These are phyloP conservation scores for Cymbopogon flexuosus DNA, from an alignment of 202 grass and related monocot genomes.

Conservation along the genomic window DNA sequence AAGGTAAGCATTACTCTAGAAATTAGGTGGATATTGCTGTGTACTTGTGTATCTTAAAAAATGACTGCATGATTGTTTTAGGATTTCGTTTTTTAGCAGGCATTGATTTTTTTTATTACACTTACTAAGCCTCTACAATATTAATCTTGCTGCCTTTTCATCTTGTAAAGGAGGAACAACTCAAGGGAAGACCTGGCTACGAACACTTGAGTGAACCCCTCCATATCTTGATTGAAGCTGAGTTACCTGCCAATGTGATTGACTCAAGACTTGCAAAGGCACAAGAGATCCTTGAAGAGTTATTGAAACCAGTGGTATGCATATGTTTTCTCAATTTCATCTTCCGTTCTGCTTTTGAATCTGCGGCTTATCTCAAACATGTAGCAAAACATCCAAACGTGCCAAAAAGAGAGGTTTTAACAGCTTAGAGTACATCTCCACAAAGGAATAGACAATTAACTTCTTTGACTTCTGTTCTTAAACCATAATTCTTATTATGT, in stretches of 20 bases:
- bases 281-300: conserved; percentile 91
- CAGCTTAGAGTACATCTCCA: background rate
- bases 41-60: conserved; percentile 3
- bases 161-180: conserved; percentile 80
- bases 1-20: conserved; percentile 55
- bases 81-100: background rate
- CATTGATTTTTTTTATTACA: background rate
- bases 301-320: conserved; percentile 90
- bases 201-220: conserved; percentile 91
- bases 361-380: background rate
- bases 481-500: conserved; percentile 21
- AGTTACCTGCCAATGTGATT: conserved; percentile 85
- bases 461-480: conserved; percentile 14
- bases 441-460: background rate
- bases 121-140: background rate
- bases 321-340: background rate
- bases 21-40: conserved; percentile 8
- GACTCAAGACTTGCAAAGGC: conserved; percentile 79
- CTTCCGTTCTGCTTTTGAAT: background rate
- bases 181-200: conserved; percentile 86
- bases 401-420: background rate
- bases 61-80: background rate
- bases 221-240: conserved; percentile 94
- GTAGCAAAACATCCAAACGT: conserved; percentile 1
- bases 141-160: conserved; percentile 22